phyloP scores from a whole-genome alignment of 768 basidiomycete genomes.

The Russula compacta region DNA sequence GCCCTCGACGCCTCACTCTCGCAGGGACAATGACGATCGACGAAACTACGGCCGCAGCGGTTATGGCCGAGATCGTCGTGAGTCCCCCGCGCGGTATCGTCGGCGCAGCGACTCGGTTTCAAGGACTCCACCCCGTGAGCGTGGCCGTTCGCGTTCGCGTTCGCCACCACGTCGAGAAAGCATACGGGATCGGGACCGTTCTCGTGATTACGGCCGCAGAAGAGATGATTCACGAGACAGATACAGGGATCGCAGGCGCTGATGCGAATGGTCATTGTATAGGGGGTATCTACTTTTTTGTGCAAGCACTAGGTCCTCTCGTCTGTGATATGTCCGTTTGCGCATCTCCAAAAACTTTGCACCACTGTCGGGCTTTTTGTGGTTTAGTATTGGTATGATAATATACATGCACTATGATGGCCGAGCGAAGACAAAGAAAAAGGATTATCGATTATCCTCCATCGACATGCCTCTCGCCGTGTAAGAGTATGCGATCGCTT shows the following conservation, averaged over 20 bases:
- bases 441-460: neutral
- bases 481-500: neutral
- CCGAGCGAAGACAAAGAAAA: neutral
- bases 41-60: neutral
- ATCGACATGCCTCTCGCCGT: neutral
- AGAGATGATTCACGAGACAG: constrained; percentile 16
- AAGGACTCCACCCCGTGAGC: constrained; percentile 13
- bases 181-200: constrained; percentile 3
- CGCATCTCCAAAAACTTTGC: neutral
- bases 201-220: constrained; percentile 4
- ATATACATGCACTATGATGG: neutral
- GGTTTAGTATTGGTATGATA: neutral
- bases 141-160: neutral
- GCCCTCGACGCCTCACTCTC: constrained; percentile 12
- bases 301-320: neutral
- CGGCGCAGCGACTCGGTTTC: constrained; percentile 15
- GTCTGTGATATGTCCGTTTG: neutral
- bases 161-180: constrained; percentile 8
- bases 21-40: neutral
- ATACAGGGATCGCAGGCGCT: constrained; percentile 15
- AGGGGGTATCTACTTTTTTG: neutral
- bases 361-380: neutral
- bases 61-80: neutral
- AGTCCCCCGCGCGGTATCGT: constrained; percentile 6
- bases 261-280: neutral